These are phyloP conservation scores for Boletus rubroflammeus DNA, from an alignment of 768 basidiomycete species.

Conservation along the genomic window DNA sequence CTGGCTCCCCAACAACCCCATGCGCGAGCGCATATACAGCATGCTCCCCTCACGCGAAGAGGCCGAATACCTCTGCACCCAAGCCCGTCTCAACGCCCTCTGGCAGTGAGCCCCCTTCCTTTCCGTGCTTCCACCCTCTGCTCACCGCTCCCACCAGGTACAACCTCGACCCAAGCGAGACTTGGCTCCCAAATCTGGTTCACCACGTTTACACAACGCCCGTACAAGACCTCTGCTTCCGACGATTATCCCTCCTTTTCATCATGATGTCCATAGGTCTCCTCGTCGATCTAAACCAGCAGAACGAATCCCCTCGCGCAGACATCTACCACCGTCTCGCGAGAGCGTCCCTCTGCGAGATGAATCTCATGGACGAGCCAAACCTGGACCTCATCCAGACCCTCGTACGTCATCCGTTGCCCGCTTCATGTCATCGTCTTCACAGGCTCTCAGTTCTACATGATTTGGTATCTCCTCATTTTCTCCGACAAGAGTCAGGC, in stretches of 20 bases:
- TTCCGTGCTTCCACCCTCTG: not conserved
- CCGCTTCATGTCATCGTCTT: slow-evolving; percentile 27
- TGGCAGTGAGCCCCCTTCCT: slow-evolving; percentile 56
- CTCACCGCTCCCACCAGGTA: slow-evolving; percentile 39
- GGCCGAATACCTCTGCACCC: slow-evolving; percentile 57
- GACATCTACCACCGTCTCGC: slow-evolving; percentile 67
- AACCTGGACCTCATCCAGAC: slow-evolving; percentile 71
- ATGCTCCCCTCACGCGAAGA: slow-evolving; percentile 58
- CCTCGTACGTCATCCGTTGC: slow-evolving; percentile 40
- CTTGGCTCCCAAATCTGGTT: slow-evolving; percentile 64
- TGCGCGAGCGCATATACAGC: slow-evolving; percentile 60
- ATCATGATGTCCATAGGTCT: slow-evolving; percentile 74
- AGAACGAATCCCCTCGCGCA: slow-evolving; percentile 52
- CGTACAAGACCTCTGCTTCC: slow-evolving; percentile 58
- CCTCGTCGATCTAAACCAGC: slow-evolving; percentile 58
- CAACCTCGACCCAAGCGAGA: slow-evolving; percentile 67
- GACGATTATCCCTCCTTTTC: slow-evolving; percentile 62
- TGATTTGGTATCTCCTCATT: slow-evolving; percentile 72
- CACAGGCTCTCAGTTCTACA: slow-evolving; percentile 51
- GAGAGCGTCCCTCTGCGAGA: slow-evolving; percentile 65
- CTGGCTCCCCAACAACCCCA: slow-evolving; percentile 59
- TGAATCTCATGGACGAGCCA: slow-evolving; percentile 71
- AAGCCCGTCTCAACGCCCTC: slow-evolving; percentile 63
- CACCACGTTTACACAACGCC: slow-evolving; percentile 64
- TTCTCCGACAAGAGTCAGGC: slow-evolving; percentile 74